Conservation (phyloP, 2,329 filamentous ascomycete genomes). For the Paramyrothecium roridum region DNA sequence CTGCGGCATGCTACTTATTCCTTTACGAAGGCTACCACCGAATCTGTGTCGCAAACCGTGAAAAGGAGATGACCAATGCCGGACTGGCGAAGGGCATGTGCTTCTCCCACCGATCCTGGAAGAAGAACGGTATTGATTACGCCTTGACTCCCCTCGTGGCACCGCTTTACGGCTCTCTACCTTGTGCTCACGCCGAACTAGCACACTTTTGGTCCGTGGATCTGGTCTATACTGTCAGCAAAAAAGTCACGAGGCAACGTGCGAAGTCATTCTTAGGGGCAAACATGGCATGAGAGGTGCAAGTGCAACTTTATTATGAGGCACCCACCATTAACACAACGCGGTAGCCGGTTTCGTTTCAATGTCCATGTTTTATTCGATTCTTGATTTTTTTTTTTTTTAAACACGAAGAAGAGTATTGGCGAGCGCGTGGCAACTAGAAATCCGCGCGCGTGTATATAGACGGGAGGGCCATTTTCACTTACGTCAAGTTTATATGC, state of each 20-base stretch:
- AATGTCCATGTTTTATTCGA: not conserved
- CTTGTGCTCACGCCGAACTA: slow-evolving; percentile 64
- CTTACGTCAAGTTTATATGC: slow-evolving; percentile 36
- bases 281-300: slow-evolving; percentile 38
- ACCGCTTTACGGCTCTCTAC: slow-evolving; percentile 65
- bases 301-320: not conserved
- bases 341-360: not conserved
- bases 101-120: slow-evolving; percentile 57
- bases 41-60: slow-evolving; percentile 55
- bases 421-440: slow-evolving; percentile 1
- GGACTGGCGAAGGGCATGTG: slow-evolving; percentile 63
- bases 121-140: slow-evolving; percentile 59
- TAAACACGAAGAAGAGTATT: not conserved
- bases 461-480: slow-evolving; percentile 37
- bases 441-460: slow-evolving; percentile 37
- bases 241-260: slow-evolving; percentile 58
- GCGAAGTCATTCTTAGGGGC: slow-evolving; percentile 40
- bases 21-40: slow-evolving; percentile 67
- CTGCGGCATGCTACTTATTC: slow-evolving; percentile 60
- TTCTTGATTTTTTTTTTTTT: slow-evolving; percentile 1
- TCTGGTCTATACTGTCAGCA: slow-evolving; percentile 69
- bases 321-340: not conserved
- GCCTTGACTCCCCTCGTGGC: slow-evolving; percentile 64
- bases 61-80: slow-evolving; percentile 64
- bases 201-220: slow-evolving; percentile 69